Conservation (phyloP, 352 stramenopile species). For the Globisporangium iwayamae region DNA sequence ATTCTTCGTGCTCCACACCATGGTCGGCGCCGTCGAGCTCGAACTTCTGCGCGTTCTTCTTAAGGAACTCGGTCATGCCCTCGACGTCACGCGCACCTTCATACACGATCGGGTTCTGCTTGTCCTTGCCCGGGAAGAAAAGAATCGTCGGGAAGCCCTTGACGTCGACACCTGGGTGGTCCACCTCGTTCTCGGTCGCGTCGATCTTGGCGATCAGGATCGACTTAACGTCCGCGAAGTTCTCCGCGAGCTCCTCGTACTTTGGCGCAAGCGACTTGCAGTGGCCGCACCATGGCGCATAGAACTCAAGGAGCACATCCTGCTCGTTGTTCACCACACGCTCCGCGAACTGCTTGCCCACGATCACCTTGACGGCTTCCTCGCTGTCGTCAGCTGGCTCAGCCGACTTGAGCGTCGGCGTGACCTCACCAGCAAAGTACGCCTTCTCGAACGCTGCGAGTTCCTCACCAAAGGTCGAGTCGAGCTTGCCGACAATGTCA, state of each 20-base stretch:
- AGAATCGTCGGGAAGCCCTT: slow-evolving; percentile 94
- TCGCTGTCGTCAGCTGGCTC: slow-evolving; percentile 85
- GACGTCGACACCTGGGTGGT: slow-evolving; percentile 87
- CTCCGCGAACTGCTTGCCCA: slow-evolving; percentile 90
- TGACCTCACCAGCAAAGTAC: slow-evolving; percentile 86
- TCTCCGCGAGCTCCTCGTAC: slow-evolving; percentile 89
- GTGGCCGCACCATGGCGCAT: slow-evolving; percentile 76
- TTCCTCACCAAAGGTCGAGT: slow-evolving; percentile 38
- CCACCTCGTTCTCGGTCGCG: slow-evolving; percentile 93
- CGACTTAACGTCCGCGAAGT: slow-evolving; percentile 86
- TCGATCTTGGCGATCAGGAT: slow-evolving; percentile 96
- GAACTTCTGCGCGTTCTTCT: slow-evolving; percentile 86
- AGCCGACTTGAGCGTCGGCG: slow-evolving; percentile 92
- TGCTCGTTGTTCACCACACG: slow-evolving; percentile 87
- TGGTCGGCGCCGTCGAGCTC: slow-evolving; percentile 59
- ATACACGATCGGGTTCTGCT: slow-evolving; percentile 84
- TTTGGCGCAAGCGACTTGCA: slow-evolving; percentile 87
- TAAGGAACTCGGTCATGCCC: slow-evolving; percentile 81
- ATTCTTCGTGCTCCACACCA: slow-evolving; percentile 63
- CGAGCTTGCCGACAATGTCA: slow-evolving; percentile 72
- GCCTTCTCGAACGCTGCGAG: slow-evolving; percentile 72
- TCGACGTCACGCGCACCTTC: slow-evolving; percentile 83
- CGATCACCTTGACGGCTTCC: slow-evolving; percentile 89
- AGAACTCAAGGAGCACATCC: slow-evolving; percentile 85
- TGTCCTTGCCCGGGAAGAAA: slow-evolving; percentile 92